These are phyloP conservation scores for Cladophialophora yegresii DNA, from an alignment of 2,329 filamentous ascomycete genomes.

Conservation along the genomic window DNA sequence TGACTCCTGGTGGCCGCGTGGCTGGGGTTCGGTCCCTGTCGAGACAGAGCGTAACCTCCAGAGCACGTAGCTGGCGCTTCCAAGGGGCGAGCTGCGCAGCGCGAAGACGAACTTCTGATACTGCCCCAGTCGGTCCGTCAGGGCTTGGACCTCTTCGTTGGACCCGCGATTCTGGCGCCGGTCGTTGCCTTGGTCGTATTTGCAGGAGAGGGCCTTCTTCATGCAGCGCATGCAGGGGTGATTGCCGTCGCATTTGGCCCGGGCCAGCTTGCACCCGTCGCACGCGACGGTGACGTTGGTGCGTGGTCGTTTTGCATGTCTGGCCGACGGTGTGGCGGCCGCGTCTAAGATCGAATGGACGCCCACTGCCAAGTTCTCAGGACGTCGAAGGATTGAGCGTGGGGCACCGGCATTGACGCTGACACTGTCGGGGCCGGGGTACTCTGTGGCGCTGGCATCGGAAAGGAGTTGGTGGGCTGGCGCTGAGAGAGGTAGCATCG, in stretches of 20 bases:
- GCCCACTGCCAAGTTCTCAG: background rate
- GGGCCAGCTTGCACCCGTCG: slow-evolving; percentile 49
- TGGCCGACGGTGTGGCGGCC: background rate
- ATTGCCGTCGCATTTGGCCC: slow-evolving; percentile 47
- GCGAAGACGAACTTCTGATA: slow-evolving; percentile 18
- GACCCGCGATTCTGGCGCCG: slow-evolving; percentile 11
- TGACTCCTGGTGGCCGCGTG: background rate
- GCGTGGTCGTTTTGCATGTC: slow-evolving; percentile 35
- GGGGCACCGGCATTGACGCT: background rate
- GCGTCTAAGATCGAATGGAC: background rate
- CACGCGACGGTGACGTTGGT: slow-evolving; percentile 51
- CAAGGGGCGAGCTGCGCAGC: background rate
- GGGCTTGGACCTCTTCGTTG: slow-evolving; percentile 1
- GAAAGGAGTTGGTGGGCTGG: background rate
- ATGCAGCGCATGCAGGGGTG: slow-evolving; percentile 46
- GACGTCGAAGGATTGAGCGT: slow-evolving; percentile 4
- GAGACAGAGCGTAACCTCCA: background rate
- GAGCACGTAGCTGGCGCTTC: background rate
- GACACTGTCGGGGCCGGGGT: background rate
- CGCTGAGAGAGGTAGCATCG: background rate
- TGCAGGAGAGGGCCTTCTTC: slow-evolving; percentile 5
- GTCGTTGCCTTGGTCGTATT: slow-evolving; percentile 16
- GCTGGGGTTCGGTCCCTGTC: background rate
- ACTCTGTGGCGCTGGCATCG: background rate
- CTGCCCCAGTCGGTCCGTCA: slow-evolving; percentile 9